Conservation (phyloP, 495 filamentous ascomycete species). For the Hypoxylon intermedium region DNA sequence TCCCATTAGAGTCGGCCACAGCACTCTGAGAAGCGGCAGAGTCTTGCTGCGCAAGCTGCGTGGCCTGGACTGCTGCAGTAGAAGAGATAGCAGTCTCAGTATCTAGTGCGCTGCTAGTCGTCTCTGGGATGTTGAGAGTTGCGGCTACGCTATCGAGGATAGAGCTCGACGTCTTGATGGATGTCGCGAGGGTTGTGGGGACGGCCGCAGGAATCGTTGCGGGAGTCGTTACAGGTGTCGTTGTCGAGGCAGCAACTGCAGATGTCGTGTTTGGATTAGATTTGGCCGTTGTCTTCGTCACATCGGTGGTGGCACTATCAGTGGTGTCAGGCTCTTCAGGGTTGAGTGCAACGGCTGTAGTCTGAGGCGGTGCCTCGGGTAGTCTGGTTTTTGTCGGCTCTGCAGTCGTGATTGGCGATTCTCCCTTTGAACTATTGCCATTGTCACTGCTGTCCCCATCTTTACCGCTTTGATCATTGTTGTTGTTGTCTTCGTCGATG, state of each 20-base stretch:
- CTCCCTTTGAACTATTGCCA: conserved; percentile 1
- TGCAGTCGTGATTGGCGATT: not conserved
- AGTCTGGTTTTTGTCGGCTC: conserved; percentile 17
- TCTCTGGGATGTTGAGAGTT: conserved; percentile 33
- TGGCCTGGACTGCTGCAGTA: not conserved
- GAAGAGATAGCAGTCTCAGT: conserved; percentile 9
- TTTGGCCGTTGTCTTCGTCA: conserved; percentile 17
- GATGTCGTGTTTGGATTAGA: conserved; percentile 25
- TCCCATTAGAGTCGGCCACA: conserved; percentile 13
- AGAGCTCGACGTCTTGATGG: conserved; percentile 27
- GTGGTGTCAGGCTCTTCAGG: conserved; percentile 16
- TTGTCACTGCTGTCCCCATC: not conserved
- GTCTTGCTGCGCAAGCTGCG: conserved; percentile 18
- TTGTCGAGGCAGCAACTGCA: not conserved
- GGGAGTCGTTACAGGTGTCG: not conserved
- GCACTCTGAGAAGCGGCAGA: conserved; percentile 11
- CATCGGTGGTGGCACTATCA: not conserved
- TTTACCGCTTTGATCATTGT: no score
- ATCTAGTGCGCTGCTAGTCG: conserved; percentile 14
- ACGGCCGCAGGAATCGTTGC: conserved; percentile 2
- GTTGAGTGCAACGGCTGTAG: conserved; percentile 26
- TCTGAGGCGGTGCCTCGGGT: conserved; percentile 21
- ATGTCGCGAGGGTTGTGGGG: conserved; percentile 40
- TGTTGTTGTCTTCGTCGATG: not conserved
- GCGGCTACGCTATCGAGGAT: conserved; percentile 33